phyloP scores from a whole-genome alignment of 441 rosid species.

The Corymbia citriodora region DNA sequence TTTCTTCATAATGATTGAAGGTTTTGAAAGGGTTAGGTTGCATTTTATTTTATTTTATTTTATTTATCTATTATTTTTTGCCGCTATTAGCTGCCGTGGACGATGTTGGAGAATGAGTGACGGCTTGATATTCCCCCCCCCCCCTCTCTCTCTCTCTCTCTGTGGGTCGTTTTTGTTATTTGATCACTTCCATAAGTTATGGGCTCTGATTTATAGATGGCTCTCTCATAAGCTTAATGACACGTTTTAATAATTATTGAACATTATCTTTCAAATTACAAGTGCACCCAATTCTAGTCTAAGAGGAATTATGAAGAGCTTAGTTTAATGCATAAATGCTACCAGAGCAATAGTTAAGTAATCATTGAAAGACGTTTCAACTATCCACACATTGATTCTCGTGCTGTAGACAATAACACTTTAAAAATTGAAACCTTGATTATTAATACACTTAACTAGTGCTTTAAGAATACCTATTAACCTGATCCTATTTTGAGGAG shows the following conservation, averaged over 20 bases:
- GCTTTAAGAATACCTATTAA: not conserved
- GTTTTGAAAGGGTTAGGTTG: conserved; percentile 22
- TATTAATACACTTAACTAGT: not conserved
- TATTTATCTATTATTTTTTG: not conserved
- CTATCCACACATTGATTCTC: not conserved
- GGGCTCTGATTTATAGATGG: not conserved
- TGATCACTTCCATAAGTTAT: conserved; percentile 26
- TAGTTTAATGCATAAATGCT: not conserved
- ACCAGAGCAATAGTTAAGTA: not conserved
- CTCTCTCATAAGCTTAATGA: not conserved
- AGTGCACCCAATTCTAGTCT: not conserved
- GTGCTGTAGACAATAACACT: not conserved
- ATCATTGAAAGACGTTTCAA: not conserved
- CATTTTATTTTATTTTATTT: not conserved
- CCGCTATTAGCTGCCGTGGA: conserved; percentile 12
- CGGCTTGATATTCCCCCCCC: conserved; percentile 46
- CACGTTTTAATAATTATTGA: not conserved
- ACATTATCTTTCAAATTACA: not conserved
- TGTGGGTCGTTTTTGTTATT: conserved; percentile 6
- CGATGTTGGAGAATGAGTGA: conserved; percentile 65
- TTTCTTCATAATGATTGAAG: conserved; percentile 25
- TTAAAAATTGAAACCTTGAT: not conserved
- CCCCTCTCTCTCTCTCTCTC: not conserved
- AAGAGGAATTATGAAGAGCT: not conserved
- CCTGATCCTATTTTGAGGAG: not conserved